phyloP scores from a whole-genome alignment of 352 stramenopile genomes.

The Globisporangium alternatum region DNA sequence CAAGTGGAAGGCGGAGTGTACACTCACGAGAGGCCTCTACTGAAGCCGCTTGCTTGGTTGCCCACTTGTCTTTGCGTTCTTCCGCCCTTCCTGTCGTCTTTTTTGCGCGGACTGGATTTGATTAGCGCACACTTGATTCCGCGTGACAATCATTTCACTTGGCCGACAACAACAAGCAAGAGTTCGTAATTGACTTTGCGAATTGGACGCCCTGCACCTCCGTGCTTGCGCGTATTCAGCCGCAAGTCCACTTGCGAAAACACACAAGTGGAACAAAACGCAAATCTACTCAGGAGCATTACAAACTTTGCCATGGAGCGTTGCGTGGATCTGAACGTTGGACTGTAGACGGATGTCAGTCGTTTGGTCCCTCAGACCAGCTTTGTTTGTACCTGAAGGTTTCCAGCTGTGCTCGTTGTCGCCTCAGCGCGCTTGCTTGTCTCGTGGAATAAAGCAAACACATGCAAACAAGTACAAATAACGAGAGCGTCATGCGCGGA shows the following conservation, averaged over 20 bases:
- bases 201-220: background rate
- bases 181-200: background rate
- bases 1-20: background rate
- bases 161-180: background rate
- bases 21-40: background rate
- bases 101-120: background rate
- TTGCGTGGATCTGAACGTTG: background rate
- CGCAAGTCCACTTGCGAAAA: background rate
- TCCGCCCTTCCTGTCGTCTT: background rate
- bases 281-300: background rate
- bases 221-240: background rate
- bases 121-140: conserved; percentile 2
- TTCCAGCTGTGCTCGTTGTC: no score
- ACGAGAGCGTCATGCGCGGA: no score
- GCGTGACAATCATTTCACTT: background rate
- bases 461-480: no score
- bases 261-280: background rate
- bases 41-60: background rate
- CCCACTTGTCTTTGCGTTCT: background rate
- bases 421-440: no score
- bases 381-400: no score
- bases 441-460: no score
- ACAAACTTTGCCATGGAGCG: background rate
- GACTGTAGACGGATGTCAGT: background rate
- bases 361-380: no score